Evolutionary conservation across 2,329 filamentous ascomycete species (phyloP).

Genomic region (Clonostachys byssicola): DNA sequence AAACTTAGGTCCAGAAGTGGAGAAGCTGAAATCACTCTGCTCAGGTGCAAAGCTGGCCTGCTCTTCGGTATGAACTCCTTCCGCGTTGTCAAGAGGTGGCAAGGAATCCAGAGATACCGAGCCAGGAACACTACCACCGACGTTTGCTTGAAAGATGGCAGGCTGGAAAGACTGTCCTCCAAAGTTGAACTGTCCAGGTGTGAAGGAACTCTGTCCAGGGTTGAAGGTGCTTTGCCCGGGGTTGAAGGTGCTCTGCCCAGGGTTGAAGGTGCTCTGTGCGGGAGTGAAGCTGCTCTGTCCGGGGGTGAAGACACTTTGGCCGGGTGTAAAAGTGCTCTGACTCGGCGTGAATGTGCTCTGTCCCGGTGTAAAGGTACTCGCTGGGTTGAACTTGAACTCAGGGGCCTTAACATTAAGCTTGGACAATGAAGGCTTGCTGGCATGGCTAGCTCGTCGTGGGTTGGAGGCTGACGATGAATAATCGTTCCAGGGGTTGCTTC

Average conservation of each 20-base stretch:
- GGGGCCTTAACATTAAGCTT: slow-evolving; percentile 86
- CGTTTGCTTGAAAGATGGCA: slow-evolving; percentile 34
- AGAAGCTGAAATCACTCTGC: slow-evolving; percentile 64
- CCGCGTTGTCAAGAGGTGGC: background rate
- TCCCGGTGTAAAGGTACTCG: slow-evolving; percentile 3
- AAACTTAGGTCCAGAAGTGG: slow-evolving; percentile 62
- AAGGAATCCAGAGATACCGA: background rate
- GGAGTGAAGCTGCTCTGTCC: slow-evolving; percentile 4
- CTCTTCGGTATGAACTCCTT: background rate
- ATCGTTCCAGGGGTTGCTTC: slow-evolving; percentile 62
- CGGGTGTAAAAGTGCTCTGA: no score
- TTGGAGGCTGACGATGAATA: slow-evolving; percentile 29
- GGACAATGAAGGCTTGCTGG: slow-evolving; percentile 66
- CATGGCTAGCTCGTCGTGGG: slow-evolving; percentile 45
- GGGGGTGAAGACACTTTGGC: slow-evolving; percentile 35
- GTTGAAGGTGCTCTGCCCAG: no score
- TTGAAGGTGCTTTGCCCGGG: no score
- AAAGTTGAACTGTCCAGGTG: slow-evolving; percentile 47
- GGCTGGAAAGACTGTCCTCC: slow-evolving; percentile 42
- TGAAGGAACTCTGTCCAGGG: slow-evolving; percentile 32
- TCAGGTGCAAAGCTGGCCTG: slow-evolving; percentile 65
- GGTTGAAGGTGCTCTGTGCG: no score
- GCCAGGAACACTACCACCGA: slow-evolving; percentile 2
- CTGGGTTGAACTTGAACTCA: slow-evolving; percentile 76
- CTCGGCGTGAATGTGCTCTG: slow-evolving; percentile 36